phyloP scores from a whole-genome alignment of 345 rosid genomes.

The Salix arbutifolia region DNA sequence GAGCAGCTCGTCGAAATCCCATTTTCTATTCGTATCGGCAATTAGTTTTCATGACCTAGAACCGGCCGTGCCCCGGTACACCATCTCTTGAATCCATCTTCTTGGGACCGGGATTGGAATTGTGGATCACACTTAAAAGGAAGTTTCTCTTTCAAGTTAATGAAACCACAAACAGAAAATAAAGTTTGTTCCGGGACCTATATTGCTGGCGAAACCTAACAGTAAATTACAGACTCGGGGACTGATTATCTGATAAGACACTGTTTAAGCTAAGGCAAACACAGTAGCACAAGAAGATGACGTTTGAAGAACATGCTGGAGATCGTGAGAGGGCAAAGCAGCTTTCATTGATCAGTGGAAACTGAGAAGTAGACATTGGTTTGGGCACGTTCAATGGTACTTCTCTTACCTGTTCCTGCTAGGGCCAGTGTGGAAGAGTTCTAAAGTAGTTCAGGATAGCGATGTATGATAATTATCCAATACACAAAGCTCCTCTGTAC shows the following conservation, averaged over 20 bases:
- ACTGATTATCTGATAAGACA: not conserved
- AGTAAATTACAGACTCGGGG: not conserved
- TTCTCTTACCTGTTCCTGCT: not conserved
- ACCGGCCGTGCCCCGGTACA: not conserved
- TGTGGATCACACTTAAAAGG: too few relatives aligned
- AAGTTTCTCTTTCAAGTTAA: not conserved
- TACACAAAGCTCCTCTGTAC: not conserved
- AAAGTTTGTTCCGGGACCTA: not conserved
- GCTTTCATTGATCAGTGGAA: not conserved
- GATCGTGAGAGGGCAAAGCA: not conserved
- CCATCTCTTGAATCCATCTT: not conserved
- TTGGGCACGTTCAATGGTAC: not conserved
- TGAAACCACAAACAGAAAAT: not conserved
- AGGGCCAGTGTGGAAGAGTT: not conserved
- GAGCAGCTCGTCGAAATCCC: not conserved
- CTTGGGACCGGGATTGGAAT: not conserved
- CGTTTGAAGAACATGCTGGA: not conserved
- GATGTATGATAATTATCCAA: not conserved
- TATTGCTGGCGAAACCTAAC: not conserved
- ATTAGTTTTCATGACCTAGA: not conserved
- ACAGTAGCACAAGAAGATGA: not conserved
- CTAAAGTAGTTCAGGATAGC: not conserved
- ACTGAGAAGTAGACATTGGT: not conserved
- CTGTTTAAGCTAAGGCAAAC: constrained; percentile 23
- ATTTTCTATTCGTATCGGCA: not conserved